phyloP scores from a whole-genome alignment of 352 stramenopile species.

The Globisporangium carolinianum region DNA sequence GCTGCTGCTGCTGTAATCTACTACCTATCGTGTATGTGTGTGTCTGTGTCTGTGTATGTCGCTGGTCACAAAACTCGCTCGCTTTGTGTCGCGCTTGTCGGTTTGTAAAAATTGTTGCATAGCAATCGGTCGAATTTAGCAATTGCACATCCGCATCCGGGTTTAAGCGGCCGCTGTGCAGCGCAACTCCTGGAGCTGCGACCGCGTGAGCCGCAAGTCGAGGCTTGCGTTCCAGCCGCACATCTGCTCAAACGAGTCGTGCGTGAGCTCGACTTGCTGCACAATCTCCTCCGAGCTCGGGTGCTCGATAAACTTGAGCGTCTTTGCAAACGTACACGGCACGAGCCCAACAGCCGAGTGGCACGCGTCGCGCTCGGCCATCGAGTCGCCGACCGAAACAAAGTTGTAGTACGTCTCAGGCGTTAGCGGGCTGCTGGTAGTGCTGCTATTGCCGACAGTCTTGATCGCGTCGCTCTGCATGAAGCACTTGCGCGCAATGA shows the following conservation, averaged over 20 bases:
- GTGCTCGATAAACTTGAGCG: constrained; percentile 83
- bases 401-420: constrained; percentile 67
- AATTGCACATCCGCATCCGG: no score
- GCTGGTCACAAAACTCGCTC: no score
- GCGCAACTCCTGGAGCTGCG: constrained; percentile 69
- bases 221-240: constrained; percentile 66
- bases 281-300: constrained; percentile 73
- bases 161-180: constrained; percentile 16
- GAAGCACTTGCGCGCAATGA: constrained; percentile 84
- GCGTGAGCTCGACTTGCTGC: constrained; percentile 77
- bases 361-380: constrained; percentile 83
- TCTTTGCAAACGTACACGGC: constrained; percentile 73
- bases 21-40: background rate
- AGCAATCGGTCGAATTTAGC: background rate
- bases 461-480: constrained; percentile 10
- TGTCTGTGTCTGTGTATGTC: background rate
- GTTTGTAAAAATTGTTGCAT: background rate
- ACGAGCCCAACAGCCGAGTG: constrained; percentile 60
- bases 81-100: background rate
- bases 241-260: constrained; percentile 86
- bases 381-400: constrained; percentile 77
- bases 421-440: background rate
- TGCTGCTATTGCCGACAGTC: background rate
- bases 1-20: constrained; percentile 1
- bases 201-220: constrained; percentile 68